Evolutionary conservation across 2,329 filamentous ascomycete genomes (phyloP), one percentile per base, ranked within the genome.

Genomic region (Whalleya microplaca): DNA sequence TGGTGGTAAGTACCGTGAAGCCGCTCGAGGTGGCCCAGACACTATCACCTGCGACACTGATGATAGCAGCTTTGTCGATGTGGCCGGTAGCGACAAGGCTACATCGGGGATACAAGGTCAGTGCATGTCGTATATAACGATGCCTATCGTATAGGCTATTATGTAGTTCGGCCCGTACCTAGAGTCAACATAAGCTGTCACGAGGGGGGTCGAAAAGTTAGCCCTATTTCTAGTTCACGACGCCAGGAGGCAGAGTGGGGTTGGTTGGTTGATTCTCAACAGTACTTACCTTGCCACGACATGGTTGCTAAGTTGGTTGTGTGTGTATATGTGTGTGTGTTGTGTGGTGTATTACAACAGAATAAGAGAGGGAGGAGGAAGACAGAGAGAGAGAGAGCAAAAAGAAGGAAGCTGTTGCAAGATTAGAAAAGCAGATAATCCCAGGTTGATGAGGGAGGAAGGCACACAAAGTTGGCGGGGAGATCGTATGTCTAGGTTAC

Each of bases 11-110:
- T 88, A 96, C 92, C 72, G 81, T 78, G 80, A 96, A 96, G 66
- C 81, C 84, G 51, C 83, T 20, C 23, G 86, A 87, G 42, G 80
- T 73, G 59, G 92, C 92, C 91, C 92, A 96, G 68, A 85, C 82
- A 73, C 88, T 92, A 77, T 90, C 90, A 69, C 92, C 91, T 66
- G 89, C 89, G 64, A 78, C 79, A 76, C 89, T 92, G 81, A 95
- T 86, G 74, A 96, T 92, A 72, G 90, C 90, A 69, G 84, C 92
- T 80, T 92, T 88, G 80, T 95, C 89, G 71, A 96, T 77, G 73
- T 93, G 88, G 71, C 87, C 87, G 69, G 83, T 87, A 78, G 83
- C 88, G 71, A 96, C 84, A 69, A 96, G 86, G 84, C 92, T 96
- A 72, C 66, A 45, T 51, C 51, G 47, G 20, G 29, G 18, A 37